Evolutionary conservation across 495 filamentous ascomycete species (phyloP).

Genomic region (Penicillium bialowiezense): DNA sequence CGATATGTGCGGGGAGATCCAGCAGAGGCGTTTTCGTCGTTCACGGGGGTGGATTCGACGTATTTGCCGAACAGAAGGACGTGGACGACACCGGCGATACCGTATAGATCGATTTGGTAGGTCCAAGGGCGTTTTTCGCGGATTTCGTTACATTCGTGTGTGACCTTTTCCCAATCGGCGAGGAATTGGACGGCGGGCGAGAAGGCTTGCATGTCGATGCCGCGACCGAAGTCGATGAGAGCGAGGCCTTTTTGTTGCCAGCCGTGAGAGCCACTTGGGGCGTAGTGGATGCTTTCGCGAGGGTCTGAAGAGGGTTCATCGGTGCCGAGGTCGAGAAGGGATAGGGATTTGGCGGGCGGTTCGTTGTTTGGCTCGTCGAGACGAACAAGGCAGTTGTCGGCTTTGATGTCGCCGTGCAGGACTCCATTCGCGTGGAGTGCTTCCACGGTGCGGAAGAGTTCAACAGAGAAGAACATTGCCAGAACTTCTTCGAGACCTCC

Average conservation of each 20-base stretch:
- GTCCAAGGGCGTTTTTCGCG: constrained; percentile 91
- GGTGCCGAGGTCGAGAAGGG: constrained; percentile 35
- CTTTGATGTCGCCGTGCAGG: constrained; percentile 91
- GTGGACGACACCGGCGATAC: constrained; percentile 82
- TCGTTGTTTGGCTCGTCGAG: constrained; percentile 51
- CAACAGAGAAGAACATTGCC: constrained; percentile 92
- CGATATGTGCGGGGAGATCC: constrained; percentile 50
- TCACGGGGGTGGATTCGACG: constrained; percentile 70
- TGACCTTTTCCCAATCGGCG: constrained; percentile 85
- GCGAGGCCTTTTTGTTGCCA: constrained; percentile 79
- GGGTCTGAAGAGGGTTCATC: constrained; percentile 45
- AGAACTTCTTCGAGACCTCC: constrained; percentile 82
- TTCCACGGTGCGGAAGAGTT: constrained; percentile 88
- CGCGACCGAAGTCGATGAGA: constrained; percentile 93
- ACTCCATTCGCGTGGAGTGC: constrained; percentile 75
- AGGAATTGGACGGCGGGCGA: constrained; percentile 75
- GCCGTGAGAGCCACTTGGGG: constrained; percentile 65
- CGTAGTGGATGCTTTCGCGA: constrained; percentile 53
- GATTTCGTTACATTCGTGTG: constrained; percentile 91
- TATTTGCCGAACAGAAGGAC: constrained; percentile 89
- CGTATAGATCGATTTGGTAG: constrained; percentile 93
- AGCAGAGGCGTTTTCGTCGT: constrained; percentile 12
- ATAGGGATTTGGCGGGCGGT: constrained; percentile 18
- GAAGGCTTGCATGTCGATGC: constrained; percentile 90
- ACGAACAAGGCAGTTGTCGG: constrained; percentile 90